These are phyloP conservation scores for Cladosporium sp. DNA, from an alignment of 2,329 filamentous ascomycete species.

Conservation along the genomic window DNA sequence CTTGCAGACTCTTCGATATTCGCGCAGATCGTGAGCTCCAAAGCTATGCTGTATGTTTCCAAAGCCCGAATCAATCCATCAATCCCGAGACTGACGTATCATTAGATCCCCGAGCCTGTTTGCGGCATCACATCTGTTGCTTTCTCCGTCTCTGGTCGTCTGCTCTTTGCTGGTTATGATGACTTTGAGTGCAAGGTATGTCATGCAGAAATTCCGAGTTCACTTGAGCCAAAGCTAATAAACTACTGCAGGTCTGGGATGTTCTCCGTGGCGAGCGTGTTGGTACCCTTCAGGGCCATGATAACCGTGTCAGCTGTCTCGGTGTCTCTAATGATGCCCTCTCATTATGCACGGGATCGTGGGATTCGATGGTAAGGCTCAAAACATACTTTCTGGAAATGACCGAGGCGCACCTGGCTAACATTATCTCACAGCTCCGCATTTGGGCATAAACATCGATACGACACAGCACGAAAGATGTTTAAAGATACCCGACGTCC, in stretches of 20 bases:
- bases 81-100: constrained; percentile 17
- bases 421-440: constrained; percentile 38
- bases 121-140: constrained; percentile 98
- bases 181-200: constrained; percentile 99
- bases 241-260: constrained; percentile 77
- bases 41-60: constrained; percentile 56
- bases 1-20: constrained; percentile 95
- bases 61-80: neutral
- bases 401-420: constrained; percentile 15
- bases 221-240: constrained; percentile 17
- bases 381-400: neutral
- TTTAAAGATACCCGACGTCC: constrained; percentile 11
- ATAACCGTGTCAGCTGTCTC: constrained; percentile 97
- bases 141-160: constrained; percentile 90
- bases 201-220: neutral
- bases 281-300: constrained; percentile 91
- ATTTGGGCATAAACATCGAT: constrained; percentile 44
- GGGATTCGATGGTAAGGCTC: constrained; percentile 87
- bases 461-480: constrained; percentile 8
- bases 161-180: constrained; percentile 96
- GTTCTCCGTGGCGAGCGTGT: constrained; percentile 94
- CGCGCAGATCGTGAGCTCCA: constrained; percentile 80
- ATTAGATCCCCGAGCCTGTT: constrained; percentile 88
- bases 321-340: constrained; percentile 99
- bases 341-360: constrained; percentile 98